phyloP scores from a whole-genome alignment of 768 basidiomycete species.

The Rhodotorula kratochvilovae region DNA sequence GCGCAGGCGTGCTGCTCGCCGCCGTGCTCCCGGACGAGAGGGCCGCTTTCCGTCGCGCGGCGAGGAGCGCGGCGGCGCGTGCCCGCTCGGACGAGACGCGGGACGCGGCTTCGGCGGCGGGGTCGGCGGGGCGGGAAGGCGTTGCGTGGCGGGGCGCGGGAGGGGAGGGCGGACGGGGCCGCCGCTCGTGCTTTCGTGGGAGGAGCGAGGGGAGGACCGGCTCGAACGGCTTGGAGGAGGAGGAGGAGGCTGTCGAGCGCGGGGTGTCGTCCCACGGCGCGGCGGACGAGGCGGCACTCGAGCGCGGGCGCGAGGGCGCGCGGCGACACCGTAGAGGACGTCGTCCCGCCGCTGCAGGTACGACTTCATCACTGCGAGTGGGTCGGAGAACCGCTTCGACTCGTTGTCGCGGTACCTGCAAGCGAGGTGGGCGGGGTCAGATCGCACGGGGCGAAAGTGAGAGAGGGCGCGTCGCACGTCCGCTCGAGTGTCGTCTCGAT shows the following conservation, averaged over 20 bases:
- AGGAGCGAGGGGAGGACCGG: slow-evolving; percentile 31
- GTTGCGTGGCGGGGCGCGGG: background rate
- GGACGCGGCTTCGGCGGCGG: slow-evolving; percentile 1
- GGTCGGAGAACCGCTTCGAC: slow-evolving; percentile 39
- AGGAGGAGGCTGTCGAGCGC: background rate
- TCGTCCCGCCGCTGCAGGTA: slow-evolving; percentile 40
- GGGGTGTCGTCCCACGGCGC: background rate
- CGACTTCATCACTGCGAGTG: slow-evolving; percentile 40
- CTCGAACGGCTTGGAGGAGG: background rate
- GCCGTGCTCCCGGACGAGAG: background rate
- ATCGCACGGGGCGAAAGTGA: too few species aligned
- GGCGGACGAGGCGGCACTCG: background rate
- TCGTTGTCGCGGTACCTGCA: slow-evolving; percentile 41
- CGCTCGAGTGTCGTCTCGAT: slow-evolving; percentile 33
- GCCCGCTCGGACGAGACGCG: slow-evolving; percentile 30
- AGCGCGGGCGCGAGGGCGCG: slow-evolving; percentile 2
- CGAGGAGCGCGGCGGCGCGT: slow-evolving; percentile 31
- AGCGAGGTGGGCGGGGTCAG: background rate
- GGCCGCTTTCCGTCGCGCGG: background rate
- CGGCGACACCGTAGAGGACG: slow-evolving; percentile 21
- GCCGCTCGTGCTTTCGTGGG: background rate
- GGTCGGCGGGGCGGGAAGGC: background rate
- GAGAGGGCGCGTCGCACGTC: slow-evolving; percentile 11
- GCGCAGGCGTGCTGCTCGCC: slow-evolving; percentile 11
- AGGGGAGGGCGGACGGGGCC: background rate